Percentiles rank a stretch among this genome's conserved stretches.
phyloP scores from a whole-genome alignment of 2,329 filamentous ascomycete species.

The Chaetomium olivaceum region DNA sequence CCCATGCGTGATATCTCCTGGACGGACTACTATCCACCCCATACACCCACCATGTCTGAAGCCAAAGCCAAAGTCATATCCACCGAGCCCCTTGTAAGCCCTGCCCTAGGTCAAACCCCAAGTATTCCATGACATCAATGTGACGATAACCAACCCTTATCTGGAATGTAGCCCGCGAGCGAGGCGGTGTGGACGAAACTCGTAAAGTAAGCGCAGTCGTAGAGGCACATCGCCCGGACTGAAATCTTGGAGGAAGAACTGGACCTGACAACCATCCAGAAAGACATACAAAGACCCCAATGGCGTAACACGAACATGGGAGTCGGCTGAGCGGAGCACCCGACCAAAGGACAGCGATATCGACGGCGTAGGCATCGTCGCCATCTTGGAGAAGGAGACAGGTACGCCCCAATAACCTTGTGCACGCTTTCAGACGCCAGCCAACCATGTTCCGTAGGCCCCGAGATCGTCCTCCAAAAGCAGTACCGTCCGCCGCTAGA shows the following conservation, averaged over 20 bases:
- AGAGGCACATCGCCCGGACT: not conserved
- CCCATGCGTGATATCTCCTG: not conserved
- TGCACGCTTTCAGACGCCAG: not conserved
- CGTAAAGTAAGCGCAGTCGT: conserved; percentile 48
- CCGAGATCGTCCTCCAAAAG: conserved; percentile 64
- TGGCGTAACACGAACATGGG: conserved; percentile 64
- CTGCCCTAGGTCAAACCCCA: not conserved
- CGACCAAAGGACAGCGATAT: conserved; percentile 62
- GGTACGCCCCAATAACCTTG: conserved; percentile 36
- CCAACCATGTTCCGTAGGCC: conserved; percentile 36
- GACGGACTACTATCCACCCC: not conserved
- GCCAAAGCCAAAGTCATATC: conserved; percentile 28
- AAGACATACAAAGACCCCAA: conserved; percentile 65
- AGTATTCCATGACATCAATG: not conserved
- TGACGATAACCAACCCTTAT: not conserved
- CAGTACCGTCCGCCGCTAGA: conserved; percentile 66
- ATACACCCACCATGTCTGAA: conserved; percentile 19
- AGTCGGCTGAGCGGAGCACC: conserved; percentile 70
- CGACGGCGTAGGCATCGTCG: conserved; percentile 73
- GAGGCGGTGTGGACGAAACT: conserved; percentile 63
- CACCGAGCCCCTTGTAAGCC: conserved; percentile 34
- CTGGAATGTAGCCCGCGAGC: conserved; percentile 43
- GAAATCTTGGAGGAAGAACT: not conserved
- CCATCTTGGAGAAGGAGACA: conserved; percentile 59
- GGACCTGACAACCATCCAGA: conserved; percentile 39